These are phyloP conservation scores for Heliophila coronopifolia DNA, from an alignment of 441 rosid species.

Conservation along the genomic window DNA sequence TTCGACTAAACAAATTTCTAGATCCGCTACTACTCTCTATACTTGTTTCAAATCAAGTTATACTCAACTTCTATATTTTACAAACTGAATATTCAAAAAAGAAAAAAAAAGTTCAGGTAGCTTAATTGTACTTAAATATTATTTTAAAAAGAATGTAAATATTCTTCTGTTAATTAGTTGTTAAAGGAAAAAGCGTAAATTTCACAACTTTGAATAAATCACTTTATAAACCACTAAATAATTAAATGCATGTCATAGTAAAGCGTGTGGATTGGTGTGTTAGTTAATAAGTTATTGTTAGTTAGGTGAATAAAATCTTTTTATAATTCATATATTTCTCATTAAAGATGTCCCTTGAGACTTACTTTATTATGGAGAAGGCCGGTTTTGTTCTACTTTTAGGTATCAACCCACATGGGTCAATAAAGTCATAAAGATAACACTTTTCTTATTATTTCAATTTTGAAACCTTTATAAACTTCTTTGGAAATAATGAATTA, in stretches of 20 bases:
- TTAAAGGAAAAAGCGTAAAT: conserved; percentile 10
- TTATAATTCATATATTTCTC: conserved; percentile 19
- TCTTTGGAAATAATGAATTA: background rate
- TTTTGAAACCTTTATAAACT: background rate
- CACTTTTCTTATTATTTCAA: conserved; percentile 11
- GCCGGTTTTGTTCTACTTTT: conserved; percentile 24
- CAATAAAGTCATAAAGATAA: conserved; percentile 12
- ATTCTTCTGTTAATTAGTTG: conserved; percentile 1
- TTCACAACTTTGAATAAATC: conserved; percentile 9
- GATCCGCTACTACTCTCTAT: too few species aligned
- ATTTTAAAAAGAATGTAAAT: background rate
- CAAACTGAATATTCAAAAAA: background rate
- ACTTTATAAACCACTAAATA: conserved; percentile 13
- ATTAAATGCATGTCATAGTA: conserved; percentile 7
- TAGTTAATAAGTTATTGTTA: conserved; percentile 19
- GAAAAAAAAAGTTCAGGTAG: background rate
- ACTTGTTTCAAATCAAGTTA: background rate
- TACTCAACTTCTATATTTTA: background rate
- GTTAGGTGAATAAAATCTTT: conserved; percentile 31
- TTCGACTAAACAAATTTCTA: too few species aligned
- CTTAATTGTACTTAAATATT: background rate
- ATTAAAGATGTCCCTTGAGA: conserved; percentile 27
- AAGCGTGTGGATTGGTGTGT: conserved; percentile 23
- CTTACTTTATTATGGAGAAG: conserved; percentile 22
- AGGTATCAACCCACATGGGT: conserved; percentile 32